Conservation (phyloP, 768 basidiomycete species). For the Jaapia argillacea region DNA sequence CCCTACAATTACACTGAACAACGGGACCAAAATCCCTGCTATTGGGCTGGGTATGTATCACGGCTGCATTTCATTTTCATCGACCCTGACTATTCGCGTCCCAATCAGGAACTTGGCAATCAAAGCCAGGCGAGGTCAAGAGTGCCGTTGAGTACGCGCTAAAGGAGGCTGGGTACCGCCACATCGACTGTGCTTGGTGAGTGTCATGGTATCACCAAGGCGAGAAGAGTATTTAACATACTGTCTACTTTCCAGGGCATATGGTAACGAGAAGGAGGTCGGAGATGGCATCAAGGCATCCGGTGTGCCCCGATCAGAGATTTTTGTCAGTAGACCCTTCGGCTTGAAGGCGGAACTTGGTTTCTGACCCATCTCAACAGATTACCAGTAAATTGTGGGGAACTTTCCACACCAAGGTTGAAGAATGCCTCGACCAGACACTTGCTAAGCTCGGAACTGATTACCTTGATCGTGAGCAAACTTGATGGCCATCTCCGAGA, state of each 20-base stretch:
- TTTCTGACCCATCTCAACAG: slow-evolving; percentile 21
- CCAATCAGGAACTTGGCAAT: slow-evolving; percentile 70
- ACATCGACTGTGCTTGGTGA: slow-evolving; percentile 60
- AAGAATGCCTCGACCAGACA: slow-evolving; percentile 64
- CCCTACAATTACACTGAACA: slow-evolving; percentile 52
- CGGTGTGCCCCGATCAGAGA: slow-evolving; percentile 67
- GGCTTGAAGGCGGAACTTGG: neutral
- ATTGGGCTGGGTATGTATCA: slow-evolving; percentile 43
- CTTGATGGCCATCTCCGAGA: neutral
- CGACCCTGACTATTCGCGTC: neutral
- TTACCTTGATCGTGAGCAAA: slow-evolving; percentile 65
- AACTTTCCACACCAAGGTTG: slow-evolving; percentile 61
- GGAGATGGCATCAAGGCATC: slow-evolving; percentile 71
- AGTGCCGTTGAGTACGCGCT: slow-evolving; percentile 67
- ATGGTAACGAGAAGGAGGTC: slow-evolving; percentile 75
- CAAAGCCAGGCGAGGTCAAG: slow-evolving; percentile 59
- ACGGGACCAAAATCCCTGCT: slow-evolving; percentile 42
- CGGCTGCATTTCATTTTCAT: neutral
- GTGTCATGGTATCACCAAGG: slow-evolving; percentile 4
- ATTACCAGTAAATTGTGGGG: slow-evolving; percentile 67
- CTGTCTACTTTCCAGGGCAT: slow-evolving; percentile 29
- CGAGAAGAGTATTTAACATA: neutral
- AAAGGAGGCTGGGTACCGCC: slow-evolving; percentile 65
- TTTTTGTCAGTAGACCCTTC: slow-evolving; percentile 35
- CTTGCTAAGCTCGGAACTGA: slow-evolving; percentile 72